phyloP scores from a whole-genome alignment of 495 filamentous ascomycete genomes.

The Penicillium herquei region DNA sequence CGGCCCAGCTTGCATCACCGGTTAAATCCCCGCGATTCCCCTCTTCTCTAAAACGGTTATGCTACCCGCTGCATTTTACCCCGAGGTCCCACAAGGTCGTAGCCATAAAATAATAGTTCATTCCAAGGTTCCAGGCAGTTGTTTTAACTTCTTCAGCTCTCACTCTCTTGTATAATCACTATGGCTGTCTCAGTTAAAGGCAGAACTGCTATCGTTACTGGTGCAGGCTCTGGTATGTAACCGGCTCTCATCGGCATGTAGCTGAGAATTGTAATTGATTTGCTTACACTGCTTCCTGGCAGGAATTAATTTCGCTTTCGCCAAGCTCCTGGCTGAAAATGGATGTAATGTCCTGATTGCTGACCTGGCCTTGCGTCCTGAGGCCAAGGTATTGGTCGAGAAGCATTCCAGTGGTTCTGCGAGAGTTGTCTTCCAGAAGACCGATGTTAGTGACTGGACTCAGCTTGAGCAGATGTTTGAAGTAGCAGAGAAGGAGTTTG shows the following conservation, averaged over 20 bases:
- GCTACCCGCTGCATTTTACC: constrained; percentile 18
- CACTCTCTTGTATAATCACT: not conserved
- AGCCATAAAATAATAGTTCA: constrained; percentile 13
- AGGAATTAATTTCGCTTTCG: constrained; percentile 59
- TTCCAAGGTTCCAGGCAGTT: not conserved
- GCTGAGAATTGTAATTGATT: not conserved
- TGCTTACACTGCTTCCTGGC: constrained; percentile 1
- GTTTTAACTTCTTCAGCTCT: not conserved
- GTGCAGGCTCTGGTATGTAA: constrained; percentile 63
- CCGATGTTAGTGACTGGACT: constrained; percentile 60
- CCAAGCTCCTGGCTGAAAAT: constrained; percentile 53
- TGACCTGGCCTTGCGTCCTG: constrained; percentile 62
- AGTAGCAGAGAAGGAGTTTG: constrained; percentile 52
- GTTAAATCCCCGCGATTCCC: constrained; percentile 13
- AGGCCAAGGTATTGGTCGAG: constrained; percentile 57
- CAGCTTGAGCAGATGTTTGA: constrained; percentile 59
- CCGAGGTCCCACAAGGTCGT: constrained; percentile 16
- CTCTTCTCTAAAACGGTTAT: constrained; percentile 15
- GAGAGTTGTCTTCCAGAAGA: constrained; percentile 59
- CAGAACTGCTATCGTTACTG: constrained; percentile 68
- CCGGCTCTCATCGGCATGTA: not conserved
- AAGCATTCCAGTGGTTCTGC: constrained; percentile 41
- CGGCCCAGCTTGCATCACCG: constrained; percentile 11
- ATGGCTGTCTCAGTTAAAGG: constrained; percentile 53
- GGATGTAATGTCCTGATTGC: constrained; percentile 67